Evolutionary conservation across 2,329 filamentous ascomycete species (phyloP), one percentile per base, ranked within the genome.

Genomic region (Bipolaris cookei): DNA sequence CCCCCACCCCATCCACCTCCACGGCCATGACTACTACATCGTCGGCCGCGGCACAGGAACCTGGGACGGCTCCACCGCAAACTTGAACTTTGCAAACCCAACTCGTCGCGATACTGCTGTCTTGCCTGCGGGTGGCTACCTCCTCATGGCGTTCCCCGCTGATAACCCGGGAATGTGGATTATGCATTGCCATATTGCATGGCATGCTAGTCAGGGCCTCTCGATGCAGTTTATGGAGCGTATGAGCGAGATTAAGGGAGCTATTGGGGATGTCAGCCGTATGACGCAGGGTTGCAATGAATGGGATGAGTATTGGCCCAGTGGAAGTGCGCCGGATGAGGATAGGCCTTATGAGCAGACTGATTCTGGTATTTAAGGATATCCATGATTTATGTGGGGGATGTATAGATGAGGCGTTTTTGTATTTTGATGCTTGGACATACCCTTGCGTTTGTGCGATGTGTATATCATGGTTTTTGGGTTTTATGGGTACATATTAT

Each of bases 201-300:
- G 68, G 68, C 74, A 76, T 50, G 74, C 69, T 0, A 65, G 64
- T 3, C 72, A 76, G 39, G 74, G 74, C 1, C 76, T 89, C 16
- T 79, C 77, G 6, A 72, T 85, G 32, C 81, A 86, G 67, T 84
- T 86, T 63, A 61, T 86, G 8, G 84, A 83, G 65, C 61, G 67
- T 10, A 69, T 64, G 49, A 52, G 58, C 13, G 67, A 70, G 51
- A 72, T 75, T 7, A 50, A 49, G 30, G 56, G 58, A 2, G 50
- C 38, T 2, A 62, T 74, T 45, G 69, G 69, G 1, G 64, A 66
- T 46, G 59, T 53, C 2, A 42, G 48, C n/a, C 65, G 38, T 1
- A 64, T 74, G 18, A 67, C 64, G 46, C 46, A 67, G 10, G 72
- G 69, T 0, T 76, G 74, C 45, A 58, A 57, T 25, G 68, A 69